Evolutionary conservation across 495 filamentous ascomycete species (phyloP).

Genomic region (Aspergillus olivimuriae): DNA sequence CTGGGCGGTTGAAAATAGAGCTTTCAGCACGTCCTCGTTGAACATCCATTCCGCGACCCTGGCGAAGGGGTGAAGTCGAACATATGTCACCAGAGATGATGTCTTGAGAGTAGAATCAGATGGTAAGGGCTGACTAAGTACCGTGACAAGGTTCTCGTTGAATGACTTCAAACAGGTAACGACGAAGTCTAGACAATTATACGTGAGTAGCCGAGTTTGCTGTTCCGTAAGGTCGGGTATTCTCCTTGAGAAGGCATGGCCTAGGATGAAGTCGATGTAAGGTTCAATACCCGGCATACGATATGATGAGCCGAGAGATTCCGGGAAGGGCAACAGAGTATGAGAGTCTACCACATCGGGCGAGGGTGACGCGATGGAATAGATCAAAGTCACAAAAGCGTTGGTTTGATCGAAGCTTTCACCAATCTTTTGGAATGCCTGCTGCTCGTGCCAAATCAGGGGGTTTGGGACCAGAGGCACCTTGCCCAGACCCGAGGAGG

Average conservation of each 20-base stretch:
- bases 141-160: slow-evolving; percentile 83
- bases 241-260: slow-evolving; percentile 60
- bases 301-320: slow-evolving; percentile 70
- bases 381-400: slow-evolving; percentile 70
- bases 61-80: slow-evolving; percentile 82
- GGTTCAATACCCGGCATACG: slow-evolving; percentile 83
- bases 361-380: slow-evolving; percentile 58
- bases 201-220: slow-evolving; percentile 64
- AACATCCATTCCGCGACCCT: slow-evolving; percentile 97
- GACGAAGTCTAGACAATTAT: slow-evolving; percentile 74
- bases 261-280: slow-evolving; percentile 85
- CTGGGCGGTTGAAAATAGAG: slow-evolving; percentile 68
- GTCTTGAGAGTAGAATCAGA: slow-evolving; percentile 68
- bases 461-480: slow-evolving; percentile 33
- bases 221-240: slow-evolving; percentile 49
- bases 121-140: slow-evolving; percentile 66
- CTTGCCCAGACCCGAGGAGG: slow-evolving; percentile 26
- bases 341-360: slow-evolving; percentile 38
- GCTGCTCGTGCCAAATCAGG: slow-evolving; percentile 42
- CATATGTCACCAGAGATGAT: slow-evolving; percentile 66
- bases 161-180: slow-evolving; percentile 69
- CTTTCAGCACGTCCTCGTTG: slow-evolving; percentile 78
- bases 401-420: slow-evolving; percentile 73
- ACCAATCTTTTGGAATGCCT: slow-evolving; percentile 53
- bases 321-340: slow-evolving; percentile 78